Evolutionary conservation across 768 basidiomycete genomes (phyloP).

Genomic region (Agrocybe pediades): DNA sequence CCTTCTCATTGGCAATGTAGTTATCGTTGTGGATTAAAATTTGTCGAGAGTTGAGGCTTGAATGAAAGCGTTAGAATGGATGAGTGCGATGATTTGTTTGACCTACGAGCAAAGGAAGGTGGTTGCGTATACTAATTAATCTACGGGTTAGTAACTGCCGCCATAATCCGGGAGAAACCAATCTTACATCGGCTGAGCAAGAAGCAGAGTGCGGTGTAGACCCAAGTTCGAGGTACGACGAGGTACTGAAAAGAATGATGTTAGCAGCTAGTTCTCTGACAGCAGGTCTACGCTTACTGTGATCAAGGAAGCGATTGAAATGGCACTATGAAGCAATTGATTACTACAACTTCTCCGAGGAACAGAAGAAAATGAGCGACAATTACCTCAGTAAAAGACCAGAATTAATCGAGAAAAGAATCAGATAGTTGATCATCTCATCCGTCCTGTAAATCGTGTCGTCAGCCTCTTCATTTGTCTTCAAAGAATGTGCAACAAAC

Average conservation of each 20-base stretch:
- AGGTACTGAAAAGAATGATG: constrained; percentile 24
- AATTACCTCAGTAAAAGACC: constrained; percentile 31
- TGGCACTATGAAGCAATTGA: constrained; percentile 16
- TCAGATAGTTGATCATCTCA: constrained; percentile 34
- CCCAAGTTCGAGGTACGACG: constrained; percentile 31
- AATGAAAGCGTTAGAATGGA: neutral
- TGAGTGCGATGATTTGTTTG: neutral
- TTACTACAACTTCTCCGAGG: neutral
- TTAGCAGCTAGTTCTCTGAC: too few relatives aligned
- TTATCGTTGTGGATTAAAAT: constrained; percentile 22
- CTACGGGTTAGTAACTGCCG: neutral
- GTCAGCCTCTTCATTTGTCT: neutral
- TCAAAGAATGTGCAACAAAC: constrained; percentile 12
- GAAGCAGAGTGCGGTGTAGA: constrained; percentile 35
- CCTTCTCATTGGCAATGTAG: constrained; percentile 9
- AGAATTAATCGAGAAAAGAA: constrained; percentile 33
- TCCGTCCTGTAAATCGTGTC: constrained; percentile 25
- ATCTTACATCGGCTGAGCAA: constrained; percentile 31
- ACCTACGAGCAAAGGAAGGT: constrained; percentile 35
- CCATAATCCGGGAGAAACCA: neutral
- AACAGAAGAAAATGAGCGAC: neutral
- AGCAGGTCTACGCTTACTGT: constrained; percentile 19
- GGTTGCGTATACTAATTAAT: constrained; percentile 34
- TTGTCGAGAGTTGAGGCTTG: constrained; percentile 32
- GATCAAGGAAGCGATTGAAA: constrained; percentile 30